These are phyloP conservation scores for Astrocystis sublimbata DNA, from an alignment of 495 filamentous ascomycete species.

Conservation along the genomic window DNA sequence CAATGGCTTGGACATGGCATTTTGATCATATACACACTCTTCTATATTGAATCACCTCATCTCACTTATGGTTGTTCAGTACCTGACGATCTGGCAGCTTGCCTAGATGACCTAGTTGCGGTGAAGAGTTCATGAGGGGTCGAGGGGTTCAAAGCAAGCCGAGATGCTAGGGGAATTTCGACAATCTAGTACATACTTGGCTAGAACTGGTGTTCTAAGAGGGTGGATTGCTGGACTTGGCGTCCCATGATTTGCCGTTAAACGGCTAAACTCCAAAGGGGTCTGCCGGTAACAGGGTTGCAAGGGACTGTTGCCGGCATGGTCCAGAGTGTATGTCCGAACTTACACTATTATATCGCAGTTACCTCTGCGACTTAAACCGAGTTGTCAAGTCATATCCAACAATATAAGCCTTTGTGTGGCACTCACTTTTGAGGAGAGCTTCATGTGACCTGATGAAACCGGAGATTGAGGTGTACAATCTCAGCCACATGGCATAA, in stretches of 20 bases:
- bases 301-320: not conserved
- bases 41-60: not conserved
- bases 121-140: constrained; percentile 1
- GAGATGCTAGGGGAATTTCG: not conserved
- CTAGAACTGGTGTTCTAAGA: not conserved
- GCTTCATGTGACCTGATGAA: too few species aligned
- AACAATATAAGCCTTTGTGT: too few species aligned
- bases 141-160: not conserved
- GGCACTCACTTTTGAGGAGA: too few species aligned
- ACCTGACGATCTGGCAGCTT: too few species aligned
- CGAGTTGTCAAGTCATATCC: not conserved
- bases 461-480: too few species aligned
- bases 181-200: not conserved
- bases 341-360: not conserved
- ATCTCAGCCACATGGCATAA: too few species aligned
- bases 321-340: not conserved
- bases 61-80: not conserved
- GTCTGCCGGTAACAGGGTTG: not conserved
- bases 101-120: too few species aligned
- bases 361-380: not conserved
- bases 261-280: constrained; percentile 1
- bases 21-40: not conserved
- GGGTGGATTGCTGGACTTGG: not conserved
- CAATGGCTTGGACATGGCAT: not conserved
- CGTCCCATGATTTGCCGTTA: not conserved